phyloP scores from a whole-genome alignment of 78 protist species.

The Speleostelium caveatum region DNA sequence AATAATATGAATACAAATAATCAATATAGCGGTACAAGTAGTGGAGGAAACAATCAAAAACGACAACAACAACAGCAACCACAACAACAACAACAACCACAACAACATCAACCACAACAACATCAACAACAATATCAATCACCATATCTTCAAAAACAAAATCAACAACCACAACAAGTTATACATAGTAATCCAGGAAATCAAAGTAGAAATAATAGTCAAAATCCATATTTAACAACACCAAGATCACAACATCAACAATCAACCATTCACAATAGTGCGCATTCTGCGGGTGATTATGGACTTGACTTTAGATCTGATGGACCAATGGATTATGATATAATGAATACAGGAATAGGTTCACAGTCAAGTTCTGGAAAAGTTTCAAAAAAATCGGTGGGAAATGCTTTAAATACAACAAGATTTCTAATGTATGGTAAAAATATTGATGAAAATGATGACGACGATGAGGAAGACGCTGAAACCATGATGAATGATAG shows the following conservation, averaged over 20 bases:
- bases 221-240: not conserved
- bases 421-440: not conserved
- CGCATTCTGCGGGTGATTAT: not conserved
- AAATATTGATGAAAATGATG: not conserved
- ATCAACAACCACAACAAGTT: not conserved
- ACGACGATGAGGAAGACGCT: not conserved
- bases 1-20: not conserved
- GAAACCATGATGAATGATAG: too few species aligned
- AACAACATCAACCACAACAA: not conserved
- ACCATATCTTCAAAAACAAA: not conserved
- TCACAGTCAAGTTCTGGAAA: too few species aligned
- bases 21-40: not conserved
- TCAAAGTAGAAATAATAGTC: not conserved
- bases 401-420: too few species aligned
- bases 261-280: not conserved
- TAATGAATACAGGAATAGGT: too few species aligned
- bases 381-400: too few species aligned
- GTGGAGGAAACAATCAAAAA: not conserved
- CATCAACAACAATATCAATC: not conserved
- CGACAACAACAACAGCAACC: not conserved
- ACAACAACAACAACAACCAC: not conserved
- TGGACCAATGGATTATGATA: too few species aligned
- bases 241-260: not conserved
- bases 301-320: too few species aligned
- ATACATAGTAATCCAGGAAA: not conserved